phyloP scores from a whole-genome alignment of 371 early-diverging fungal genomes.

The Mortierella sp. region DNA sequence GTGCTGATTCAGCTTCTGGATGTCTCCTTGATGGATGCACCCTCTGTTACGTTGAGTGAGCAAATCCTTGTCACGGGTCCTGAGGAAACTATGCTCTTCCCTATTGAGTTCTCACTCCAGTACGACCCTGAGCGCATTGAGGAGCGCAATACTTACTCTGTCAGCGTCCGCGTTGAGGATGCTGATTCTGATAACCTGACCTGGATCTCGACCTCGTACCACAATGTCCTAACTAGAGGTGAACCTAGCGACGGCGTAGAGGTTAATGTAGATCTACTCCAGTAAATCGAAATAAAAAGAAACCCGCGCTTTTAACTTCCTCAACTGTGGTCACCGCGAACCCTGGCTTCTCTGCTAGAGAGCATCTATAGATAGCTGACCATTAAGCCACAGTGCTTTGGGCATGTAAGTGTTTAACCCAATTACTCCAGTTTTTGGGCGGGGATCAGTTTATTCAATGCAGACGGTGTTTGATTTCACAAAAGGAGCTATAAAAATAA shows the following conservation, averaged over 20 bases:
- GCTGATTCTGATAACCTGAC: not conserved
- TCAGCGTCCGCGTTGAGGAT: slow-evolving; percentile 24
- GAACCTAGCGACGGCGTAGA: not conserved
- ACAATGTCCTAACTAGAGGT: slow-evolving; percentile 14
- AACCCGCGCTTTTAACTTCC: not conserved
- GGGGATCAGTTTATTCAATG: not conserved
- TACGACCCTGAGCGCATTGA: slow-evolving; percentile 29
- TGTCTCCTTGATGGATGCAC: slow-evolving; percentile 31
- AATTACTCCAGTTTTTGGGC: not conserved
- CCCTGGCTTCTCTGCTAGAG: not conserved
- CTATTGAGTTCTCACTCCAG: slow-evolving; percentile 14
- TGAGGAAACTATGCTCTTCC: slow-evolving; percentile 6
- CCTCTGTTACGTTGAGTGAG: slow-evolving; percentile 14
- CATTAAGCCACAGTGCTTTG: not conserved
- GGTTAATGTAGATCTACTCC: slow-evolving; percentile 7
- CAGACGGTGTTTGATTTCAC: too few species aligned
- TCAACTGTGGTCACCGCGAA: too few species aligned
- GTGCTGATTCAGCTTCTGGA: slow-evolving; percentile 25
- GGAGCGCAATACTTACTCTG: slow-evolving; percentile 11
- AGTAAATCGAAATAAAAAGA: not conserved
- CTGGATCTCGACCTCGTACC: slow-evolving; percentile 6
- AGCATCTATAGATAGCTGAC: not conserved
- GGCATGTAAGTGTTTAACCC: not conserved
- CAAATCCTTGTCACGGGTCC: slow-evolving; percentile 12
- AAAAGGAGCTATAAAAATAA: too few species aligned